A percentile compares a stretch with the other conserved stretches of the same genome.
Evolutionary conservation across 2,329 filamentous ascomycete species (phyloP).

Genomic region (Sporothrix variecibatus): DNA sequence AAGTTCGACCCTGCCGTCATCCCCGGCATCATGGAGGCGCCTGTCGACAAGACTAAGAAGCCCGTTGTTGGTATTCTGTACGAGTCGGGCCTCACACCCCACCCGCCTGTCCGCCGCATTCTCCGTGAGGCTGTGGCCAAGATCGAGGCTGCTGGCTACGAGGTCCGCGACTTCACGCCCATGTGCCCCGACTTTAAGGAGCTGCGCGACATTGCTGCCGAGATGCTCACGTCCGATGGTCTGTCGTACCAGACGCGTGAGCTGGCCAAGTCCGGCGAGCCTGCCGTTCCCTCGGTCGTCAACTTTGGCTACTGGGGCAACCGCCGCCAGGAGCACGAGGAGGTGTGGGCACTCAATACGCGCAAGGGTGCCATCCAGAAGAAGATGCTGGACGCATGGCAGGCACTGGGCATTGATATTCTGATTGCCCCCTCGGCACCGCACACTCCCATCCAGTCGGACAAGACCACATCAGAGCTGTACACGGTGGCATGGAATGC

Average conservation of each 20-base stretch:
- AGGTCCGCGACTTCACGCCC: slow-evolving; percentile 29
- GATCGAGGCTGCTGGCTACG: slow-evolving; percentile 26
- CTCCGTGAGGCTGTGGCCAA: slow-evolving; percentile 24
- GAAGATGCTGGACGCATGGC: slow-evolving; percentile 31
- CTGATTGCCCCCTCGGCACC: slow-evolving; percentile 28
- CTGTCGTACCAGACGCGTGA: slow-evolving; percentile 29
- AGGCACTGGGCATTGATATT: slow-evolving; percentile 28
- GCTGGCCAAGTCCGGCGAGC: slow-evolving; percentile 29
- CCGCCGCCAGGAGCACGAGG: slow-evolving; percentile 27
- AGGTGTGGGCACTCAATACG: slow-evolving; percentile 30
- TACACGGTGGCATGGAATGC: slow-evolving; percentile 31
- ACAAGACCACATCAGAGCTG: slow-evolving; percentile 26
- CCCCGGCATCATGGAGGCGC: slow-evolving; percentile 25
- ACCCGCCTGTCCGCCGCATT: slow-evolving; percentile 26
- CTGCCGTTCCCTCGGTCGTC: slow-evolving; percentile 27
- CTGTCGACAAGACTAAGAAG: neutral
- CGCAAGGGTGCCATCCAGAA: slow-evolving; percentile 28
- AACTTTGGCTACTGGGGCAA: slow-evolving; percentile 31
- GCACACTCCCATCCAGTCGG: slow-evolving; percentile 25
- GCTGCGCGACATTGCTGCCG: slow-evolving; percentile 27
- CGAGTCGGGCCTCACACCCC: slow-evolving; percentile 25
- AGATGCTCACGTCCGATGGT: slow-evolving; percentile 28
- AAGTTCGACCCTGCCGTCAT: slow-evolving; percentile 28
- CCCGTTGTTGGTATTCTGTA: slow-evolving; percentile 26
- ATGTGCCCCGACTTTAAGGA: slow-evolving; percentile 29